Evolutionary conservation across 2,329 filamentous ascomycete genomes (phyloP), one percentile per base, ranked within the genome.

Genomic region (Botrytis byssoidea): DNA sequence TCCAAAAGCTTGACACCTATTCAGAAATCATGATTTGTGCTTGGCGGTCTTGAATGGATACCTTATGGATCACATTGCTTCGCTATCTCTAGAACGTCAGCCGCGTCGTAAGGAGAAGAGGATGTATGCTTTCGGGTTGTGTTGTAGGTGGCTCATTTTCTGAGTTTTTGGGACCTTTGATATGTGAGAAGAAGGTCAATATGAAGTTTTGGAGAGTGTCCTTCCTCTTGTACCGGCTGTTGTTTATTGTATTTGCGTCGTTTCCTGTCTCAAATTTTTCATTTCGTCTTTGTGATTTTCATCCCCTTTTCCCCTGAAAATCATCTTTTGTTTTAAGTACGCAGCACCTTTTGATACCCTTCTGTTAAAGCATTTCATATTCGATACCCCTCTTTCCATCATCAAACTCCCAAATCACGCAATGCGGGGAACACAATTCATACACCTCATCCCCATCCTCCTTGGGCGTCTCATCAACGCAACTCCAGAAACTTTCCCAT

Each of bases 1-100:
- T 64, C 61, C 40, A 44, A 44, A 44, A 64, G 66, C 35, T 69
- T 69, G 66, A 51, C 22, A 59, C 25, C n/a, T 20, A 20, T 65
- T 44, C 29, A 29, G 40, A 29, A 32, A 8, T 20, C n/a, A 32
- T 65, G 42, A 65, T 65, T 65, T 65, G 63, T 44, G 40, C 63
- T 65, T 65, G 63, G 63, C 40, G 8, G 8, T 32, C 20, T 20
- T 18, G 20, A 32, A 65, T 44, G 40, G 37, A 29, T n/a, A 64
- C n/a, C 25, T 10, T n/a, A 22, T 65, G 63, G 63, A 44, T 44
- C 40, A 9, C 29, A 8, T 32, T 22, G 3, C 18, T 32, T 35
- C 4, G n/a, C 51, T 57, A 29, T 18, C 51, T 16, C n/a, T 18
- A 29, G 51, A 57, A 25, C 25, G 25, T 55, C 32, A 55, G 16